phyloP scores from a whole-genome alignment of 257 asterid species.

The Lycium ferocissimum region DNA sequence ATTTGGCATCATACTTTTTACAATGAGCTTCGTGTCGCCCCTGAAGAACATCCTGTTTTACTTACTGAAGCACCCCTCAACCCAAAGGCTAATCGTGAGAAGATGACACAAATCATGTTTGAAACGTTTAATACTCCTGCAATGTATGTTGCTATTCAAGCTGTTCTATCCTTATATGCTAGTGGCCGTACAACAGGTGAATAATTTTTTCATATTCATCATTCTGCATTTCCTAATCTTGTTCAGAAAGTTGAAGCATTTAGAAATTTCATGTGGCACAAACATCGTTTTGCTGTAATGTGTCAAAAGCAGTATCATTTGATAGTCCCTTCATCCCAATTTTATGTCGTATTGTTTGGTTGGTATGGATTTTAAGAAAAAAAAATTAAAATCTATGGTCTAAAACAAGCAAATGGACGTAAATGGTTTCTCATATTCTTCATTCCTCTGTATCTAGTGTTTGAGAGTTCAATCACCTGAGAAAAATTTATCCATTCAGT shows the following conservation, averaged over 20 bases:
- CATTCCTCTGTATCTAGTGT: not conserved
- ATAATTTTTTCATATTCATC: not conserved
- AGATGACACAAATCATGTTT: constrained; percentile 51
- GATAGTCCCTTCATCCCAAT: too few relatives aligned
- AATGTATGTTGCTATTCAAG: constrained; percentile 51
- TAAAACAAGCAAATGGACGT: too few relatives aligned
- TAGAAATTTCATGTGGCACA: too few relatives aligned
- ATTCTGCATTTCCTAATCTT: not conserved
- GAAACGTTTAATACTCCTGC: constrained; percentile 48
- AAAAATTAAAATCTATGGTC: too few relatives aligned
- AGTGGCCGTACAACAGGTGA: constrained; percentile 55
- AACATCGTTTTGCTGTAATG: too few relatives aligned
- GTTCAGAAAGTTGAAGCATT: too few relatives aligned
- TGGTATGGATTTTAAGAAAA: too few relatives aligned
- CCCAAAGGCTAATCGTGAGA: constrained; percentile 53
- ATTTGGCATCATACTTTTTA: constrained; percentile 16
- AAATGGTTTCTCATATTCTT: not conserved
- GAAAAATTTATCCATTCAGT: too few relatives aligned
- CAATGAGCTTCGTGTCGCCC: constrained; percentile 32
- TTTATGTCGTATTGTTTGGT: too few relatives aligned
- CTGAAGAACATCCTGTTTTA: constrained; percentile 49
- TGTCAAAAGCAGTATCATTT: too few relatives aligned
- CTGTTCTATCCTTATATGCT: constrained; percentile 48
- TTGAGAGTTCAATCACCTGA: not conserved
- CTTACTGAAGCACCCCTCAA: constrained; percentile 51